These are phyloP conservation scores for sunflower (Helianthus annuus) DNA, from an alignment of 129 eudicot species.

Conservation along the genomic window DNA sequence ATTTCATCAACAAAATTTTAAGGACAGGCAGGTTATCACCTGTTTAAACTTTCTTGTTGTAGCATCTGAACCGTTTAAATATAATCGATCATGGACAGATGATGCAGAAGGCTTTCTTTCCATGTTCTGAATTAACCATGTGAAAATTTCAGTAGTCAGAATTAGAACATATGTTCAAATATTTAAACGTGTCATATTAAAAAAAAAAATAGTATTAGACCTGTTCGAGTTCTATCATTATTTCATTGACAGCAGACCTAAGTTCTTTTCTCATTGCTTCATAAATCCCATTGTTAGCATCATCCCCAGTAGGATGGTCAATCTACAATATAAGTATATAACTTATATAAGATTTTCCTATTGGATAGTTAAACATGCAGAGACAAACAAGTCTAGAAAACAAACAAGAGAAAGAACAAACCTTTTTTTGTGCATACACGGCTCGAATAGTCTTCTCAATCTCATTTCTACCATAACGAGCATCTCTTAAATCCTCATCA, in stretches of 20 bases:
- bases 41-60: conserved; percentile 51
- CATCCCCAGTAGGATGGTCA: conserved; percentile 52
- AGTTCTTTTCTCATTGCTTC: conserved; percentile 74
- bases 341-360: conserved; percentile 2
- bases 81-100: conserved; percentile 32
- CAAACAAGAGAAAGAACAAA: conserved; percentile 5
- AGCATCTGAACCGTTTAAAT: conserved; percentile 42
- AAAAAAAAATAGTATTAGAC: conserved; percentile 27
- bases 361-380: not conserved
- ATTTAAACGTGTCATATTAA: not conserved
- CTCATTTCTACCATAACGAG: conserved; percentile 45
- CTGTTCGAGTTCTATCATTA: conserved; percentile 72
- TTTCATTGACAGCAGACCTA: conserved; percentile 73
- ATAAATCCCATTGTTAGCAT: conserved; percentile 43
- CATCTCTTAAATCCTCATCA: conserved; percentile 74
- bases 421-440: conserved; percentile 70
- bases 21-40: conserved; percentile 40
- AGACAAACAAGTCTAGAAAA: not conserved
- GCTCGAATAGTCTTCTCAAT: conserved; percentile 72
- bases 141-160: conserved; percentile 10
- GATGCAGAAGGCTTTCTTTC: conserved; percentile 43
- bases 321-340: conserved; percentile 37
- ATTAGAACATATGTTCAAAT: conserved; percentile 7
- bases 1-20: not conserved
- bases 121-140: conserved; percentile 41